Conservation (phyloP, 306 rosid species). For the Sphenostylis stenocarpa region DNA sequence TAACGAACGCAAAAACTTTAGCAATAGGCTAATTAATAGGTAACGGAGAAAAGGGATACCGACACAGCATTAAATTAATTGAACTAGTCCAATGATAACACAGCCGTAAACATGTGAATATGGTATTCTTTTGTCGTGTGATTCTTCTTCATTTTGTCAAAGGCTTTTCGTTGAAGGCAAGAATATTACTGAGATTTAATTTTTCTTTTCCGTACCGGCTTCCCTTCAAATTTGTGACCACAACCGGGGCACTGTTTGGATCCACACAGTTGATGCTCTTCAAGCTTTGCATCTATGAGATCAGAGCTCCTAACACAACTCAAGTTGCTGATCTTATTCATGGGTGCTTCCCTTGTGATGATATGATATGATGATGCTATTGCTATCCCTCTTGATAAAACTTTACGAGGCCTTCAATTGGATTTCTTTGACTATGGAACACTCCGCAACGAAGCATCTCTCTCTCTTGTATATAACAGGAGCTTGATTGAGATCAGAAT, state of each 20-base stretch:
- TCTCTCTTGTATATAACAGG: constrained; percentile 11
- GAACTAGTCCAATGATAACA: background rate
- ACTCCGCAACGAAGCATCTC: constrained; percentile 37
- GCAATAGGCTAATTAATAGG: background rate
- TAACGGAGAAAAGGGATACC: constrained; percentile 7
- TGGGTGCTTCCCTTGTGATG: constrained; percentile 1
- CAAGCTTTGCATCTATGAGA: constrained; percentile 96
- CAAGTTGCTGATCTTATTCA: constrained; percentile 54
- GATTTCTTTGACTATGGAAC: constrained; percentile 4
- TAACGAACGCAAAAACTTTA: constrained; percentile 28
- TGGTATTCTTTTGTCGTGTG: constrained; percentile 18
- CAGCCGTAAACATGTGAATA: constrained; percentile 21
- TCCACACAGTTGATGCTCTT: constrained; percentile 93
- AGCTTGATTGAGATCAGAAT: constrained; percentile 22
- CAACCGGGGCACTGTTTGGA: constrained; percentile 96
- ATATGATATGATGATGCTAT: background rate
- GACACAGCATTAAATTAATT: constrained; percentile 20
- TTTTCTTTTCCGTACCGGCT: constrained; percentile 58
- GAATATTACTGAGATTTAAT: constrained; percentile 29
- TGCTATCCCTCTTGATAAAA: constrained; percentile 32
- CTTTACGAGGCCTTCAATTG: background rate
- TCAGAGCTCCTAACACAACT: constrained; percentile 62
- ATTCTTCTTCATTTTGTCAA: constrained; percentile 31
- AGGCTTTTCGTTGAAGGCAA: constrained; percentile 40
- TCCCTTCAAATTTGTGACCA: constrained; percentile 85